A percentile compares a stretch with the other conserved stretches of the same genome.
These are phyloP conservation scores for Entomortierella lignicola DNA, from an alignment of 192 early-diverging fungal species.

Conservation along the genomic window DNA sequence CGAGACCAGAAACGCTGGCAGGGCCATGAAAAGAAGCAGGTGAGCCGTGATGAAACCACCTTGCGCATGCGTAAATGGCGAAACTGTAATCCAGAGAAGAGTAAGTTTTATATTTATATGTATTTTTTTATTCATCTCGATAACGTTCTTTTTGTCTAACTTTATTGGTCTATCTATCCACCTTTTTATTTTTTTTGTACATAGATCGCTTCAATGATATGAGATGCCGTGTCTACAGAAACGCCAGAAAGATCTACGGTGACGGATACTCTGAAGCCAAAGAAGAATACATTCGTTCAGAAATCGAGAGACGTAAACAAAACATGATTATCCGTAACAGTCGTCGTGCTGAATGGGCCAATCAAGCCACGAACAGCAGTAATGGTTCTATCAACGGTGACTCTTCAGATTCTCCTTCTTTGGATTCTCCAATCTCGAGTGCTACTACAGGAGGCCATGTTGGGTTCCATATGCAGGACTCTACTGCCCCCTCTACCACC, in stretches of 20 bases:
- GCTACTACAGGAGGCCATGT: neutral
- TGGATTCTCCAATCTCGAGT: conserved; percentile 7
- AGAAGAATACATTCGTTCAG: conserved; percentile 72
- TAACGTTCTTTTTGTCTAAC: neutral
- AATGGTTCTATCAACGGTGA: conserved; percentile 1
- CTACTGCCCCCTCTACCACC: neutral
- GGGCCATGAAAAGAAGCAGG: conserved; percentile 64
- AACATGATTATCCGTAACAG: conserved; percentile 45
- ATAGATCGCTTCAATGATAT: conserved; percentile 74
- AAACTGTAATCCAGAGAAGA: conserved; percentile 63
- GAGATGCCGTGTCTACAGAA: conserved; percentile 77
- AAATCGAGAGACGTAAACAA: conserved; percentile 66
- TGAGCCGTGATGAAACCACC: conserved; percentile 64
- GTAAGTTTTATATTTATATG: too few species aligned
- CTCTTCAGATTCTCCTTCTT: neutral
- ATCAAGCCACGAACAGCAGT: conserved; percentile 4
- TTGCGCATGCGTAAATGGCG: conserved; percentile 65
- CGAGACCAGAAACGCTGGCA: conserved; percentile 67
- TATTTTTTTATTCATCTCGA: neutral
- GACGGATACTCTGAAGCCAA: conserved; percentile 68
- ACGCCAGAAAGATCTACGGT: conserved; percentile 70
- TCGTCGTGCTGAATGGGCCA: conserved; percentile 38
- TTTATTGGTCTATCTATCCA: too few species aligned
- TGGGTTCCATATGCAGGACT: conserved; percentile 10
- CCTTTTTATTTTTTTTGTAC: neutral